phyloP scores from a whole-genome alignment of 83 land plant species.

The Larix sibirica region DNA sequence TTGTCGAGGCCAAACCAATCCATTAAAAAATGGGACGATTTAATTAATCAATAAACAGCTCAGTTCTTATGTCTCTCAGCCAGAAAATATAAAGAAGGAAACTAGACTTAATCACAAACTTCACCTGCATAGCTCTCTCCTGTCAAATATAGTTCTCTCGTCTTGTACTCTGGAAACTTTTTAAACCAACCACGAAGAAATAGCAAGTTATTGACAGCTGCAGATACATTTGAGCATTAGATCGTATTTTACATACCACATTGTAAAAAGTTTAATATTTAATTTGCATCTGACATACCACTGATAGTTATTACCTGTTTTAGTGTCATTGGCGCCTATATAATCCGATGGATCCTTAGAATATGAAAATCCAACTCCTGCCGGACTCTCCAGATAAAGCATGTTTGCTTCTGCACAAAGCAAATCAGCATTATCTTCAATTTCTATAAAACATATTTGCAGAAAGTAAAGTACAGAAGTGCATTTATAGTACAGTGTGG shows the following conservation, averaged over 20 bases:
- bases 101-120: neutral
- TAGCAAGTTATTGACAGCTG: constrained; percentile 17
- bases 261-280: neutral
- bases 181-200: constrained; percentile 26
- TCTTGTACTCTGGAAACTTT: constrained; percentile 25
- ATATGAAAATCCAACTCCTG: constrained; percentile 20
- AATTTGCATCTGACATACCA: neutral
- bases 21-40: no score
- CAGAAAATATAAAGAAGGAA: neutral
- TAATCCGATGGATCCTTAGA: constrained; percentile 2
- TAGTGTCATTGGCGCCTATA: constrained; percentile 2
- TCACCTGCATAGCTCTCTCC: constrained; percentile 32
- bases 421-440: neutral
- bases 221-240: neutral
- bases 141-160: constrained; percentile 24
- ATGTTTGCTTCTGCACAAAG: constrained; percentile 13
- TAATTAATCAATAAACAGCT: no score
- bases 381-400: constrained; percentile 13
- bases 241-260: neutral
- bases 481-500: no score
- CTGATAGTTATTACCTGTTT: constrained; percentile 8
- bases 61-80: neutral
- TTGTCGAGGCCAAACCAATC: no score
- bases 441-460: no score
- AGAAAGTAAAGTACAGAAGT: no score